Evolutionary conservation across 495 filamentous ascomycete genomes (phyloP).

Genomic region (Xylaria acuta): DNA sequence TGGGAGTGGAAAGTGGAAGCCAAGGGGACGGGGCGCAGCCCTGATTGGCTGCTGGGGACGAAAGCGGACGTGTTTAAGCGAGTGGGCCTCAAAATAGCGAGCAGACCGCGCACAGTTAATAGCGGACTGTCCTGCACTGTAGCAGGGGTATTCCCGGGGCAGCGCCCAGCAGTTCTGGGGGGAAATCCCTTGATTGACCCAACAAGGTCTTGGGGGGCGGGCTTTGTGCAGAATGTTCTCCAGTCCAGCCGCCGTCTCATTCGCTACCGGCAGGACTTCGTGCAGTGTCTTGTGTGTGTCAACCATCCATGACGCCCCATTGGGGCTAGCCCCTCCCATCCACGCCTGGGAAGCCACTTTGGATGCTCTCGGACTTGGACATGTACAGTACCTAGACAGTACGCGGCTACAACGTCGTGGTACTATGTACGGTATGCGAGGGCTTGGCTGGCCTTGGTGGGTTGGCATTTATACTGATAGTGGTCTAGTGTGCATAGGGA

Average conservation of each 20-base stretch:
- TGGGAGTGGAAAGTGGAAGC: not conserved
- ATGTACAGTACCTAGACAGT: not conserved
- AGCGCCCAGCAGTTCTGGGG: constrained; percentile 7
- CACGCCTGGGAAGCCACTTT: constrained; percentile 3
- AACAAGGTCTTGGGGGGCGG: constrained; percentile 6
- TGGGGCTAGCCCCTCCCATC: constrained; percentile 16
- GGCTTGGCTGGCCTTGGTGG: not conserved
- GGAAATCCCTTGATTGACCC: constrained; percentile 4
- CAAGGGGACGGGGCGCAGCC: not conserved
- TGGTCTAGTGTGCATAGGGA: not conserved
- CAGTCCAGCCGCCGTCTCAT: constrained; percentile 6
- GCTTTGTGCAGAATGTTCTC: constrained; percentile 12
- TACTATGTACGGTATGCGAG: constrained; percentile 6
- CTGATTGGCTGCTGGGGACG: constrained; percentile 8
- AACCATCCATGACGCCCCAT: constrained; percentile 15
- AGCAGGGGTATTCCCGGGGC: not conserved
- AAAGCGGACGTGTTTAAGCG: constrained; percentile 21
- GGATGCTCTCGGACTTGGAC: not conserved
- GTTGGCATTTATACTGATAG: not conserved
- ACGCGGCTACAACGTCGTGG: no score
- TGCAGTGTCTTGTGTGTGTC: constrained; percentile 26
- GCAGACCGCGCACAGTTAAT: not conserved
- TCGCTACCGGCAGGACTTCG: constrained; percentile 18
- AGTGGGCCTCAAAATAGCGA: constrained; percentile 9
- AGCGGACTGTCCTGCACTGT: not conserved